A percentile compares a stretch with the other conserved stretches of the same genome.
phyloP scores from a whole-genome alignment of 2,329 filamentous ascomycete genomes.

The Verticillium dahliae region DNA sequence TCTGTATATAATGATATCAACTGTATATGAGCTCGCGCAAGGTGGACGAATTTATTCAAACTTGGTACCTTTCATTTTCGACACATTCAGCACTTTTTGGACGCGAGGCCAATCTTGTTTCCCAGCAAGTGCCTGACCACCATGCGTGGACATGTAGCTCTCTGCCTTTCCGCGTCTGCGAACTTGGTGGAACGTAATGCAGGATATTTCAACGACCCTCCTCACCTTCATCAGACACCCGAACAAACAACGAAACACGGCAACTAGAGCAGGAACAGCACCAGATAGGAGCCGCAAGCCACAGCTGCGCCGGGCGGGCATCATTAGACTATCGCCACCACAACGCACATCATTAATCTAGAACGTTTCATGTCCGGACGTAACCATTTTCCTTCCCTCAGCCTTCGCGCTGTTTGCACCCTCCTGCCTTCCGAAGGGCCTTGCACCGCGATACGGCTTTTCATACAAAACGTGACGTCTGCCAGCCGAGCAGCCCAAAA shows the following conservation, averaged over 20 bases:
- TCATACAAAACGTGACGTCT: not conserved
- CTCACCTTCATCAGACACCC: too few species aligned
- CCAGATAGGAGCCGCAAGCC: not conserved
- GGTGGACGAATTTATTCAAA: too few species aligned
- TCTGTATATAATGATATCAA: slow-evolving; percentile 7
- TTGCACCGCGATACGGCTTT: not conserved
- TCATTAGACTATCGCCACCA: not conserved
- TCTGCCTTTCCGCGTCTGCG: too few species aligned
- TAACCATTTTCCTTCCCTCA: not conserved
- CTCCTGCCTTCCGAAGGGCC: not conserved
- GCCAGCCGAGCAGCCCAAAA: not conserved
- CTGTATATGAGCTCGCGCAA: not conserved
- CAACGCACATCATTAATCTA: not conserved
- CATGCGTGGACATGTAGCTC: too few species aligned
- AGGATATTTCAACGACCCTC: too few species aligned
- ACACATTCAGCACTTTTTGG: too few species aligned
- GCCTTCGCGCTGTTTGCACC: not conserved
- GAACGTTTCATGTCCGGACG: not conserved
- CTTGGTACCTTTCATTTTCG: too few species aligned
- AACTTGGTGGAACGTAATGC: too few species aligned
- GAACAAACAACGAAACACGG: too few species aligned
- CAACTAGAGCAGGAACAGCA: not conserved
- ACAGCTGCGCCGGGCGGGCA: not conserved
- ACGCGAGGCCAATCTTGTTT: too few species aligned
- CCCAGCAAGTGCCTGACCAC: too few species aligned